Percentiles rank a stretch among this genome's conserved stretches.
phyloP scores from a whole-genome alignment of 768 basidiomycete species.

The Trametes coccinea region DNA sequence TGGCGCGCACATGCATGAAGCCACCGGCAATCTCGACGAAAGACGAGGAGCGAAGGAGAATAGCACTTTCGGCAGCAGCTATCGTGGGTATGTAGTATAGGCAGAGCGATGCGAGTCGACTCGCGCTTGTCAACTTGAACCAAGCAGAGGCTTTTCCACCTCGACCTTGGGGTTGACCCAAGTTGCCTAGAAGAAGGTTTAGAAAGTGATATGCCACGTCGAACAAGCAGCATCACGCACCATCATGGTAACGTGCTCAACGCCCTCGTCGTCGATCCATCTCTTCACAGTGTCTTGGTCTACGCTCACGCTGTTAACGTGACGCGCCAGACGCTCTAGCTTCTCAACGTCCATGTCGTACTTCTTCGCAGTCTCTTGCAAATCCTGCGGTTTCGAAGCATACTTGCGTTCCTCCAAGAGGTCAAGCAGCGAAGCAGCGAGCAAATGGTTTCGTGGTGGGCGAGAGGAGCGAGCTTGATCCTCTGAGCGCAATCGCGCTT shows the following conservation, averaged over 20 bases:
- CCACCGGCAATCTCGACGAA: too few relatives aligned
- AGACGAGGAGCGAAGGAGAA: too few relatives aligned
- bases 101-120: too few relatives aligned
- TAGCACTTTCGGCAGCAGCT: too few relatives aligned
- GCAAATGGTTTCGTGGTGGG: constrained; percentile 52
- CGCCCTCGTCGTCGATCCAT: constrained; percentile 53
- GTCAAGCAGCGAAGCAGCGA: constrained; percentile 51
- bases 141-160: constrained; percentile 1
- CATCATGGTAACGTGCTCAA: constrained; percentile 51
- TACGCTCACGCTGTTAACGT: constrained; percentile 68
- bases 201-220: too few relatives aligned
- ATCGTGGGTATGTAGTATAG: too few relatives aligned
- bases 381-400: constrained; percentile 39
- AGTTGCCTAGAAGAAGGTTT: not conserved
- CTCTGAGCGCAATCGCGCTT: constrained; percentile 57
- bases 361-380: constrained; percentile 51
- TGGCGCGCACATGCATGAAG: too few relatives aligned
- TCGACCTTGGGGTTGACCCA: constrained; percentile 11
- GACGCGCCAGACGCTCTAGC: constrained; percentile 52
- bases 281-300: constrained; percentile 45
- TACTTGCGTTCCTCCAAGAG: constrained; percentile 67
- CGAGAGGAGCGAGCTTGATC: constrained; percentile 45
- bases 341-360: constrained; percentile 56
- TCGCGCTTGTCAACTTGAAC: not conserved
- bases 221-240: constrained; percentile 35